These are phyloP conservation scores for Xylaria nigripes DNA, from an alignment of 495 filamentous ascomycete species.

Conservation along the genomic window DNA sequence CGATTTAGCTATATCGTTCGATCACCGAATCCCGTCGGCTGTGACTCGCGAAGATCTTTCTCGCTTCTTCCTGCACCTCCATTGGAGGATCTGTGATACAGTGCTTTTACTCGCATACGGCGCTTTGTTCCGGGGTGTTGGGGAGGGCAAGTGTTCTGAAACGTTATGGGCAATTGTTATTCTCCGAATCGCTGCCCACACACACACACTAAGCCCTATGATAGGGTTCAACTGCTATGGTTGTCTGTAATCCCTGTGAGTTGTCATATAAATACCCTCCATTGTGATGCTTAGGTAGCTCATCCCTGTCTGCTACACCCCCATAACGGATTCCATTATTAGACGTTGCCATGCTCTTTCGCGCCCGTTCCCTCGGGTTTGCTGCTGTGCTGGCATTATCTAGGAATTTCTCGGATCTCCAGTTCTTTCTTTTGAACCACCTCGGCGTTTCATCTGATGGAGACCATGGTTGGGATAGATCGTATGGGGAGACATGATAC, in stretches of 20 bases:
- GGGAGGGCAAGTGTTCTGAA: neutral
- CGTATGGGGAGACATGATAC: too few species aligned
- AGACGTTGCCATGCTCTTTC: too few species aligned
- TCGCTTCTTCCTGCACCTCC: neutral
- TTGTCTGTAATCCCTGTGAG: neutral
- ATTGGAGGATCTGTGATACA: neutral
- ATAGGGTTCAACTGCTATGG: neutral
- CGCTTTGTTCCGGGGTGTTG: neutral
- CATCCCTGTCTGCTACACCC: neutral
- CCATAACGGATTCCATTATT: neutral
- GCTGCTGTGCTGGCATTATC: too few species aligned
- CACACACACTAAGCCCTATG: conserved; percentile 3
- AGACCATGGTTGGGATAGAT: too few species aligned
- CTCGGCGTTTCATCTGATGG: too few species aligned
- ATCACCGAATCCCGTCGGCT: neutral
- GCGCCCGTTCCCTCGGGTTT: too few species aligned
- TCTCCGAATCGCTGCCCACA: neutral
- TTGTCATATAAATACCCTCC: neutral
- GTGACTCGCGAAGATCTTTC: neutral
- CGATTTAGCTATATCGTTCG: neutral
- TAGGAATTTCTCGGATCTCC: too few species aligned
- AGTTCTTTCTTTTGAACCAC: too few species aligned
- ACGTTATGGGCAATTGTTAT: neutral
- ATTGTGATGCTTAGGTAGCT: neutral
- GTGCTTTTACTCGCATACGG: neutral